Evolutionary conservation across 495 filamentous ascomycete genomes (phyloP).

Genomic region (Thermochaetoides thermophila): DNA sequence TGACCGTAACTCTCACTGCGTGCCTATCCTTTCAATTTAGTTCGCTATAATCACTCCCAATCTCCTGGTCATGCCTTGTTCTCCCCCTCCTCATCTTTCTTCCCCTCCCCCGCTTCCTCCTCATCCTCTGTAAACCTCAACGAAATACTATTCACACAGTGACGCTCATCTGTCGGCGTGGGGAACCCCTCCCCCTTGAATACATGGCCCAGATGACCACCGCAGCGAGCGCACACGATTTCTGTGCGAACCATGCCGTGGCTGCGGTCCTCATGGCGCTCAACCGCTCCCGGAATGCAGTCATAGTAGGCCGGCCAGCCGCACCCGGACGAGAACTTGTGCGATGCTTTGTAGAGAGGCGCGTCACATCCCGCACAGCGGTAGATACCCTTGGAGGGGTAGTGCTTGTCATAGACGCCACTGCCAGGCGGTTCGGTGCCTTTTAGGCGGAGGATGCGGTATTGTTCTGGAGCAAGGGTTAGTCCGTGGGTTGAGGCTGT

Average conservation of each 20-base stretch:
- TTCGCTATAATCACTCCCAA: too few species aligned
- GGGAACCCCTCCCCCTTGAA: constrained; percentile 90
- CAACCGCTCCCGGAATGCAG: constrained; percentile 78
- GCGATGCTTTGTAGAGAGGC: constrained; percentile 74
- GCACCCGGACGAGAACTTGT: constrained; percentile 93
- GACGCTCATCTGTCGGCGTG: constrained; percentile 88
- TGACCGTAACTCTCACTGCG: too few species aligned
- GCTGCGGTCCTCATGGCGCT: constrained; percentile 54
- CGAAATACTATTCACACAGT: constrained; percentile 92
- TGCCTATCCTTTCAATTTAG: too few species aligned
- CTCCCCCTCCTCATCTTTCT: constrained; percentile 21
- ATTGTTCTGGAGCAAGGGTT: constrained; percentile 51
- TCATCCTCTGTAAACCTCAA: constrained; percentile 62
- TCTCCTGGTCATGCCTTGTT: constrained; percentile 7
- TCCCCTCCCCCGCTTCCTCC: constrained; percentile 34
- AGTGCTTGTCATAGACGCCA: constrained; percentile 79
- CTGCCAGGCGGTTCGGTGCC: constrained; percentile 72
- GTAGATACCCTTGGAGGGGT: constrained; percentile 59
- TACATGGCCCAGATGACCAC: constrained; percentile 90
- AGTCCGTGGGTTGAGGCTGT: background rate
- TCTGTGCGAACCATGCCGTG: constrained; percentile 81
- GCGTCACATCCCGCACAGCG: constrained; percentile 73
- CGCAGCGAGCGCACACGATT: constrained; percentile 87
- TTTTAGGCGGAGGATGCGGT: constrained; percentile 78
- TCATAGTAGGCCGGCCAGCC: constrained; percentile 98